phyloP scores from a whole-genome alignment of 169 alveolate species.

The Pseudocohnilembus persalinus region DNA sequence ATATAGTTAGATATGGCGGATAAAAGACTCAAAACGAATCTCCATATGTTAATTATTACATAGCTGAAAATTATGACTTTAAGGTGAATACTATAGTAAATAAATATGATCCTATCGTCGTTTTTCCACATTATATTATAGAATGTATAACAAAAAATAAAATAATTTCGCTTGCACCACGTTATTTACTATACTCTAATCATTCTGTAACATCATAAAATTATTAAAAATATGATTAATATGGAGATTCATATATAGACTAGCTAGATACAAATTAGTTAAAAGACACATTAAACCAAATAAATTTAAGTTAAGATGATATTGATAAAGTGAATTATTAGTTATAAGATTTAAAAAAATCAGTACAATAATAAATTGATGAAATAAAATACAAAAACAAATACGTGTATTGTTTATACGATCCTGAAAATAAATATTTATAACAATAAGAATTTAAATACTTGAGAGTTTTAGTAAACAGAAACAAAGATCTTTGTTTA shows the following conservation, averaged over 20 bases:
- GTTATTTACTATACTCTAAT: conserved; percentile 13
- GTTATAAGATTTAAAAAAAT: too few relatives aligned
- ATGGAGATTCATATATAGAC: background rate
- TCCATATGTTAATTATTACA: conserved; percentile 68
- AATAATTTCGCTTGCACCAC: conserved; percentile 64
- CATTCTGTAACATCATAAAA: too few relatives aligned
- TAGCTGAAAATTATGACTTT: conserved; percentile 68
- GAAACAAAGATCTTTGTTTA: too few relatives aligned
- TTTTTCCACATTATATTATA: conserved; percentile 65
- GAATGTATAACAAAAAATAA: conserved; percentile 64
- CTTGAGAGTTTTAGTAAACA: background rate
- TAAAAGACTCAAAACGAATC: conserved; percentile 66
- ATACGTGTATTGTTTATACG: background rate
- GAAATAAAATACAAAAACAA: background rate
- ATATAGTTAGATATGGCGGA: conserved; percentile 75
- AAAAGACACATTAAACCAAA: background rate
- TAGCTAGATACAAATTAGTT: background rate
- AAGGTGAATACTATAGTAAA: conserved; percentile 62
- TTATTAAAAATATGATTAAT: background rate
- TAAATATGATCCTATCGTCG: conserved; percentile 54
- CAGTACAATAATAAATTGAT: too few relatives aligned
- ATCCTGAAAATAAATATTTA: background rate
- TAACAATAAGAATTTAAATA: background rate
- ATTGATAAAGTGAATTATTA: background rate
- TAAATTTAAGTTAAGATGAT: background rate